Evolutionary conservation across 441 rosid species (phyloP), one percentile per base, ranked within the genome.

Genomic region (Gossypium gossypioides): DNA sequence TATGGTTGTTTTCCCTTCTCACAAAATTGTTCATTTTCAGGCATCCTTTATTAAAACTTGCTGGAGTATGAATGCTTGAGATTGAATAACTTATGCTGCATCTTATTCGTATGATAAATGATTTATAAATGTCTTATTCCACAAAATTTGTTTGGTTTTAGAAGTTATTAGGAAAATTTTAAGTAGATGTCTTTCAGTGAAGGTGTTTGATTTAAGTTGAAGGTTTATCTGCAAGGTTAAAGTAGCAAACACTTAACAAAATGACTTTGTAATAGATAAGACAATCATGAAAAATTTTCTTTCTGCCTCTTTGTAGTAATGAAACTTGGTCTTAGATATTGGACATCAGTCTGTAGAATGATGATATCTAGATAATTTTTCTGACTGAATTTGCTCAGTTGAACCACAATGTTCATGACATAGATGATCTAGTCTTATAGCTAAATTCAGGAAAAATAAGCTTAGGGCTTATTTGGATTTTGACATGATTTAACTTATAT

Each of bases 401-500:
- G 24, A 27, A 15, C 58, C 29, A n/a, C 25, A 48, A 4, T 40
- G 15, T 37, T 48, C 34, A 57, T 13, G 16, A 12, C 34, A 22
- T 56, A 3, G 46, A 40, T 4, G 57, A 34, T 46, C 32, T 65
- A 9, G 15, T 24, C 22, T 56, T 70, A 42, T 21, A 13, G 32
- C 50, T 44, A 21, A 62, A 46, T 57, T 68, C 15, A 5, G 62
- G 55, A 56, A 27, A 25, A 24, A 44, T 54, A 27, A 57, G 44
- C 16, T 24, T 72, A 24, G 58, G 60, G 19, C 18, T 34, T 42
- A 15, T 74, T 55, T 60, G 77, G 68, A 15, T 56, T 55, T 75
- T 64, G 72, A 16, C 42, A 12, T 63, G 42, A 55, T 58, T 6
- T 52, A 54, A 54, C 51, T 54, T 40, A 24, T 25, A 66, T 8